phyloP scores from a whole-genome alignment of 2,329 filamentous ascomycete species.

The Triangularia verruculosa region DNA sequence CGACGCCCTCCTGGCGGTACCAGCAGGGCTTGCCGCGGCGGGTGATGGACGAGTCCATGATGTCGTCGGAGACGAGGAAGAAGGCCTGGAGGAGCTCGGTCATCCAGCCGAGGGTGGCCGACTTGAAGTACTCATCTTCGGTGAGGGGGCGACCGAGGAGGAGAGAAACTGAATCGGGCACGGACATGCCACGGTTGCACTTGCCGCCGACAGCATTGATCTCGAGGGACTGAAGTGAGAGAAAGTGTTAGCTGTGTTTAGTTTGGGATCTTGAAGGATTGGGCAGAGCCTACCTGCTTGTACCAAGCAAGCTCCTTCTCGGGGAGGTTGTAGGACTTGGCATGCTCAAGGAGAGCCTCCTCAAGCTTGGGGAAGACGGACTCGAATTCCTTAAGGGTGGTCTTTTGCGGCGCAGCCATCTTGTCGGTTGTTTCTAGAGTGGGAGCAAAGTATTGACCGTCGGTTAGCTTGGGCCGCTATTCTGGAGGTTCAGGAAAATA shows the following conservation, averaged over 20 bases:
- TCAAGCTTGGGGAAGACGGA: slow-evolving; percentile 82
- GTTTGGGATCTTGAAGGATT: slow-evolving; percentile 19
- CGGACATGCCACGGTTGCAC: slow-evolving; percentile 98
- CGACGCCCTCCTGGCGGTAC: slow-evolving; percentile 87
- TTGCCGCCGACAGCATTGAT: slow-evolving; percentile 91
- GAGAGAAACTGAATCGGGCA: slow-evolving; percentile 83
- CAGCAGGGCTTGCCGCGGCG: slow-evolving; percentile 93
- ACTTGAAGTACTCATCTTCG: slow-evolving; percentile 81
- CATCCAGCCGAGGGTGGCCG: slow-evolving; percentile 91
- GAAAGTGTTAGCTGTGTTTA: slow-evolving; percentile 4
- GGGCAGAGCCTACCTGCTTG: slow-evolving; percentile 59
- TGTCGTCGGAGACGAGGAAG: slow-evolving; percentile 97
- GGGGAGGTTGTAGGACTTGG: slow-evolving; percentile 78
- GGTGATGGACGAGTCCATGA: slow-evolving; percentile 96
- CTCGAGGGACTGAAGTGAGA: slow-evolving; percentile 63
- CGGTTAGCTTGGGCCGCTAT: neutral
- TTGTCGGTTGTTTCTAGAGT: neutral
- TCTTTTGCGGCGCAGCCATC: slow-evolving; percentile 60
- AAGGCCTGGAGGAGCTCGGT: slow-evolving; percentile 98
- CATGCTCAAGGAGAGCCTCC: slow-evolving; percentile 75
- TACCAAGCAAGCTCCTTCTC: slow-evolving; percentile 81
- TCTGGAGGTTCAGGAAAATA: slow-evolving; percentile 1
- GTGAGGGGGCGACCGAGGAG: slow-evolving; percentile 69
- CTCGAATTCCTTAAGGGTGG: slow-evolving; percentile 84
- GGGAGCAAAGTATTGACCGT: neutral